phyloP scores from a whole-genome alignment of 2,329 filamentous ascomycete genomes.

The Colletotrichum costaricense region DNA sequence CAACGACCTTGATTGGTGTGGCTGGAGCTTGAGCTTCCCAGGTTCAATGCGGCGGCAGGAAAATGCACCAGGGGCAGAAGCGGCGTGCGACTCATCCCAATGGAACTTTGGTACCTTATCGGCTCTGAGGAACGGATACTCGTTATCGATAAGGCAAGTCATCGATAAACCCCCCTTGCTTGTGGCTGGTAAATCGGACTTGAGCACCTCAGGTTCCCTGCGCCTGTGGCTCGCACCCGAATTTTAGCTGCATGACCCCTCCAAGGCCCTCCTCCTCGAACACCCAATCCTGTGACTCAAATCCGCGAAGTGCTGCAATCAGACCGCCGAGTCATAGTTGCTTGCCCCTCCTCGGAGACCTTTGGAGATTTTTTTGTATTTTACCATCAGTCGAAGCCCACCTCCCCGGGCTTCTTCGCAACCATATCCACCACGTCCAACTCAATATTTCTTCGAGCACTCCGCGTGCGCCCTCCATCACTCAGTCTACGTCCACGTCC shows the following conservation, averaged over 20 bases:
- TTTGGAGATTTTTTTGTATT: constrained; percentile 33
- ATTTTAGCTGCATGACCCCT: constrained; percentile 32
- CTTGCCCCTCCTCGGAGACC: constrained; percentile 34
- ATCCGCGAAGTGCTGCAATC: constrained; percentile 30
- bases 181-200: constrained; percentile 2
- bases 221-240: constrained; percentile 25
- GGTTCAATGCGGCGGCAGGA: neutral
- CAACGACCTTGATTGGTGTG: neutral
- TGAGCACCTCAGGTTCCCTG: neutral
- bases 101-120: neutral
- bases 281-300: constrained; percentile 35
- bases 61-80: neutral
- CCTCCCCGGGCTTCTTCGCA: constrained; percentile 49
- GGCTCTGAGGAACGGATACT: too few species aligned
- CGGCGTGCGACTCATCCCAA: neutral
- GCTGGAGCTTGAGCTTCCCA: neutral
- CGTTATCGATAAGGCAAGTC: constrained; percentile 11
- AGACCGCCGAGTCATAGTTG: constrained; percentile 35
- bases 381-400: constrained; percentile 45
- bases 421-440: constrained; percentile 58
- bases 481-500: constrained; percentile 51
- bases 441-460: constrained; percentile 62
- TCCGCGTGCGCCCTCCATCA: constrained; percentile 67
- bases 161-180: neutral
- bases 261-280: constrained; percentile 20